A percentile compares a stretch with the other conserved stretches of the same genome.
These are phyloP conservation scores for Phyllosticta citrichinensis DNA, from an alignment of 2,329 filamentous ascomycete genomes.

Conservation along the genomic window DNA sequence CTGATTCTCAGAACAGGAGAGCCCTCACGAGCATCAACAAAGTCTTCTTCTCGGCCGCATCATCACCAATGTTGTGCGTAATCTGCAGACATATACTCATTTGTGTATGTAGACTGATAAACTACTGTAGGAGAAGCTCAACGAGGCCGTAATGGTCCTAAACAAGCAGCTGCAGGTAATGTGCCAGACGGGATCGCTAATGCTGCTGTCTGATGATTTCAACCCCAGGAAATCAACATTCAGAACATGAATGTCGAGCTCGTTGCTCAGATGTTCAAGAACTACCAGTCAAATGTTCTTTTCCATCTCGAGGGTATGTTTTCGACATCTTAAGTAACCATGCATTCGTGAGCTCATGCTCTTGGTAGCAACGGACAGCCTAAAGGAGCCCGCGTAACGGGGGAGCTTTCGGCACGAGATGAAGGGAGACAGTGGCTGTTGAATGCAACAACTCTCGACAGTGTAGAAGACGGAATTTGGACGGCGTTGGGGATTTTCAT, in stretches of 20 bases:
- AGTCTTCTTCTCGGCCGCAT: conserved; percentile 86
- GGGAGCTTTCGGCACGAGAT: neutral
- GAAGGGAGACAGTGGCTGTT: no score
- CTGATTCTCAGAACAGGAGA: conserved; percentile 53
- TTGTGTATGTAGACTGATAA: neutral
- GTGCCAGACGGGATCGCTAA: neutral
- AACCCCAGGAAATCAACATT: conserved; percentile 78
- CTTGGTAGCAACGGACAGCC: conserved; percentile 62
- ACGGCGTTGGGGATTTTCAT: neutral
- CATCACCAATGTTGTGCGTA: conserved; percentile 91
- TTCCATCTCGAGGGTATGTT: conserved; percentile 86
- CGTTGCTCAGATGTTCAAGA: conserved; percentile 99
- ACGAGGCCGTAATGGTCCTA: conserved; percentile 84
- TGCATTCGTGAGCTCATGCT: neutral
- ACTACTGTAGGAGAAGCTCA: conserved; percentile 76
- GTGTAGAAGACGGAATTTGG: neutral
- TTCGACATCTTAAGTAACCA: neutral
- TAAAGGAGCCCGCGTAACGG: conserved; percentile 62
- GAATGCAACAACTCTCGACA: neutral
- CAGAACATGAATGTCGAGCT: conserved; percentile 99
- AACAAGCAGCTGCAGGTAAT: conserved; percentile 83
- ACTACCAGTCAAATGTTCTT: conserved; percentile 94
- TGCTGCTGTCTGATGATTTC: neutral
- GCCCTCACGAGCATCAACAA: conserved; percentile 95
- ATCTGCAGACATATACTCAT: neutral